These are phyloP conservation scores for Ceratocystis diversiconidia DNA, from an alignment of 2,329 filamentous ascomycete genomes.

Conservation along the genomic window DNA sequence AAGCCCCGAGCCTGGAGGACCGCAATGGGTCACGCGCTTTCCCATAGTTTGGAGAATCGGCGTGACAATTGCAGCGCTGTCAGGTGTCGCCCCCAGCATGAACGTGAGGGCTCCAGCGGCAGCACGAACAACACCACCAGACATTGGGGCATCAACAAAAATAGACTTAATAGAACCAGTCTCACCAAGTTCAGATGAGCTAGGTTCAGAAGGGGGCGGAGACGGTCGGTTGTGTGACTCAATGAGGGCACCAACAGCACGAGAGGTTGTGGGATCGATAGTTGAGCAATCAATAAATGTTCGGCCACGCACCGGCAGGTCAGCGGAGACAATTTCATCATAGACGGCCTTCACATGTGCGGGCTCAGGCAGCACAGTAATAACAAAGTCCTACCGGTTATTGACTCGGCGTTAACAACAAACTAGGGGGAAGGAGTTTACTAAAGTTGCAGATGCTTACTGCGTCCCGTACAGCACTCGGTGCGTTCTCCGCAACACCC, in stretches of 20 bases:
- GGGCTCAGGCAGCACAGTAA: slow-evolving; percentile 82
- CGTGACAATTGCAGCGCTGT: slow-evolving; percentile 39
- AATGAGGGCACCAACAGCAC: slow-evolving; percentile 58
- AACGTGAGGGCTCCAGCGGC: slow-evolving; percentile 80
- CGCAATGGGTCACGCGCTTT: slow-evolving; percentile 71
- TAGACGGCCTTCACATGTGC: slow-evolving; percentile 77
- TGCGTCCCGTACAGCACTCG: slow-evolving; percentile 37
- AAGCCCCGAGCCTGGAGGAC: slow-evolving; percentile 68
- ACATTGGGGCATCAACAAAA: slow-evolving; percentile 95
- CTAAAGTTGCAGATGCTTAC: slow-evolving; percentile 28
- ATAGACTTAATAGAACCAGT: slow-evolving; percentile 20
- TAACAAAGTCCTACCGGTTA: slow-evolving; percentile 54
- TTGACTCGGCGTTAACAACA: slow-evolving; percentile 12
- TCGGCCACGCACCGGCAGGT: slow-evolving; percentile 42
- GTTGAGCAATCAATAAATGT: slow-evolving; percentile 95
- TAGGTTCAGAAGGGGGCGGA: not conserved
- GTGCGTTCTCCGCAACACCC: slow-evolving; percentile 27
- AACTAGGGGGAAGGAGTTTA: slow-evolving; percentile 18
- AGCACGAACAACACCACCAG: slow-evolving; percentile 85
- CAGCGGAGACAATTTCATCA: slow-evolving; percentile 52
- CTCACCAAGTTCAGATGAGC: too few relatives aligned
- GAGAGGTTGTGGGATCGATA: slow-evolving; percentile 79
- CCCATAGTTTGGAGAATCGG: slow-evolving; percentile 71
- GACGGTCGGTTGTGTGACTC: slow-evolving; percentile 46
- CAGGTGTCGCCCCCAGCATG: slow-evolving; percentile 65